phyloP scores from a whole-genome alignment of 169 alveolate genomes.

The Cystoisospora suis region DNA sequence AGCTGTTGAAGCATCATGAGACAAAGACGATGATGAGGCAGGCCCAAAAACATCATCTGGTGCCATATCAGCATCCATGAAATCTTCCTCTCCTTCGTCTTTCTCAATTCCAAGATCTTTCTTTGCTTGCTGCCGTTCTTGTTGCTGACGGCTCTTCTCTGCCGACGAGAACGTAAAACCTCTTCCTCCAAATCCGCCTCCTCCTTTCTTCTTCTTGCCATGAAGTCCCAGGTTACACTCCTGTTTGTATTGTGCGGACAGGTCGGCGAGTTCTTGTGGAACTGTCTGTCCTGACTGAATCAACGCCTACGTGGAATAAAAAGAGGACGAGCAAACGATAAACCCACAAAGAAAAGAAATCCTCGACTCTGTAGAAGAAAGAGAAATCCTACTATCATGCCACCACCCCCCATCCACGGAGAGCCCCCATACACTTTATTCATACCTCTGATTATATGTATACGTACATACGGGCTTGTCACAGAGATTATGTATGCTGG shows the following conservation, averaged over 20 bases:
- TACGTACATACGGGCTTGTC: too few relatives aligned
- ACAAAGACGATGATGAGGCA: background rate
- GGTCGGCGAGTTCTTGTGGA: conserved; percentile 83
- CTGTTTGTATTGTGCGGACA: conserved; percentile 80
- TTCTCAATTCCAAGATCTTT: conserved; percentile 79
- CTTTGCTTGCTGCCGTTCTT: conserved; percentile 83
- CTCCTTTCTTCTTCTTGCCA: conserved; percentile 84
- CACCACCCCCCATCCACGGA: too few relatives aligned
- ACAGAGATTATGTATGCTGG: too few relatives aligned
- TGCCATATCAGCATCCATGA: conserved; percentile 17
- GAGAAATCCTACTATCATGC: background rate
- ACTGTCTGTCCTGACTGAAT: conserved; percentile 85
- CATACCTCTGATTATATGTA: too few relatives aligned
- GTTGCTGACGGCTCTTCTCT: conserved; percentile 90
- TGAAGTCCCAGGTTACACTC: conserved; percentile 77
- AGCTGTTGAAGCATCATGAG: conserved; percentile 42
- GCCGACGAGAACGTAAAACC: conserved; percentile 93
- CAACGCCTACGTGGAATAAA: conserved; percentile 63
- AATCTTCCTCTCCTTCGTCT: conserved; percentile 52
- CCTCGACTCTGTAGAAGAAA: background rate
- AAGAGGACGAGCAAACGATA: background rate
- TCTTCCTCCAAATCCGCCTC: conserved; percentile 93
- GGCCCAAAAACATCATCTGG: conserved; percentile 15
- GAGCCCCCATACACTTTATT: too few relatives aligned
- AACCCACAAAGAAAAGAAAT: background rate